A percentile compares a stretch with the other conserved stretches of the same genome.
Conservation (phyloP, 345 rosid species). For the Aurinia saxatilis region DNA sequence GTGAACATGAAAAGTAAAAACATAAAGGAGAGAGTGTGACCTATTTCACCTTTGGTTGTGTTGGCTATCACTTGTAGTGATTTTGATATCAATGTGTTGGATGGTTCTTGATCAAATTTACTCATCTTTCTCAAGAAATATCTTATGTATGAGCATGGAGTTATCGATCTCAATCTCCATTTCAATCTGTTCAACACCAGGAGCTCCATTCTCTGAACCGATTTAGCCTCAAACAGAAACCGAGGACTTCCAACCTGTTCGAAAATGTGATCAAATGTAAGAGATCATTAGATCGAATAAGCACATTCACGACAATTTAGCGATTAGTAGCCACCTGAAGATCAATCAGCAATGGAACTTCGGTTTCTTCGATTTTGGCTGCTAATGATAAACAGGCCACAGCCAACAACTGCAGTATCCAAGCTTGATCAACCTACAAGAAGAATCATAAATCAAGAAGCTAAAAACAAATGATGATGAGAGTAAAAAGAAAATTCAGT, state of each 20-base stretch:
- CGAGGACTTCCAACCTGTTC: constrained; percentile 46
- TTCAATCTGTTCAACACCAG: constrained; percentile 45
- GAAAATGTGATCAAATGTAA: neutral
- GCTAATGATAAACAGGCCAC: constrained; percentile 76
- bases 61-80: constrained; percentile 50
- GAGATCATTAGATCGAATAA: neutral
- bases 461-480: neutral
- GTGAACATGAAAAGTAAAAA: constrained; percentile 1
- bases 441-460: neutral
- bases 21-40: neutral
- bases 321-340: constrained; percentile 45
- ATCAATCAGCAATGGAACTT: constrained; percentile 48
- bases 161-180: constrained; percentile 55
- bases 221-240: constrained; percentile 47
- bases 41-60: constrained; percentile 50
- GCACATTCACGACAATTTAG: neutral
- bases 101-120: constrained; percentile 31
- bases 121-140: constrained; percentile 41
- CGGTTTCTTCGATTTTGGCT: constrained; percentile 66
- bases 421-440: constrained; percentile 45
- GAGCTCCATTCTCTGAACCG: constrained; percentile 71
- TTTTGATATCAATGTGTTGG: constrained; percentile 34
- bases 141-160: constrained; percentile 59
- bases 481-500: neutral
- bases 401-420: constrained; percentile 56